These are phyloP conservation scores for Noccaea caerulescens DNA, from an alignment of 345 rosid species.

Conservation along the genomic window DNA sequence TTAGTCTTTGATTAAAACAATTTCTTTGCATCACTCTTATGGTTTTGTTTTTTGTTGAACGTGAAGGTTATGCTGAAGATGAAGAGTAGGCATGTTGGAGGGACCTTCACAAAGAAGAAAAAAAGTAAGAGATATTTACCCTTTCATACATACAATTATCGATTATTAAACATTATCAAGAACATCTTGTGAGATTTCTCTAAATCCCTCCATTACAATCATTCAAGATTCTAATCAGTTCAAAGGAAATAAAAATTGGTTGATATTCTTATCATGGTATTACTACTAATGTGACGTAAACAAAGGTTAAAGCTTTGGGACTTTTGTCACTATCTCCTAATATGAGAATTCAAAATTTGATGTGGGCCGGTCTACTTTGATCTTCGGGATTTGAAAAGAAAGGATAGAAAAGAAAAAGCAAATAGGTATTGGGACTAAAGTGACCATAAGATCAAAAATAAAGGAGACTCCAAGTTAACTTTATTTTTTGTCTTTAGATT, in stretches of 20 bases:
- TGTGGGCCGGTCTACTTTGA: conserved; percentile 60
- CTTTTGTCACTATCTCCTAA: conserved; percentile 15
- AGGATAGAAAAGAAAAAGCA: conserved; percentile 47
- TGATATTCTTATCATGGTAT: conserved; percentile 18
- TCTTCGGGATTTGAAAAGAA: conserved; percentile 89
- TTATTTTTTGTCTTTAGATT: neutral
- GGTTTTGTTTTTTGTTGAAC: conserved; percentile 13
- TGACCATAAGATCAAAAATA: conserved; percentile 28
- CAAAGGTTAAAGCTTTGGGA: conserved; percentile 20
- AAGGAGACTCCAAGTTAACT: conserved; percentile 25
- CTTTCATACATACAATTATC: conserved; percentile 37
- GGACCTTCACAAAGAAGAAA: conserved; percentile 97
- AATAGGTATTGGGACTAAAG: conserved; percentile 38
- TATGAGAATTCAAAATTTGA: conserved; percentile 38
- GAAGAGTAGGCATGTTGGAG: conserved; percentile 96
- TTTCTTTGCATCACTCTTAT: conserved; percentile 26
- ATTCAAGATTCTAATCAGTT: conserved; percentile 7
- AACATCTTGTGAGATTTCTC: neutral
- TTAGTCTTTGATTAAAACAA: conserved; percentile 29
- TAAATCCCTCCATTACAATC: neutral
- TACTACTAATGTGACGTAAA: conserved; percentile 26
- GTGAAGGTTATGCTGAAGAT: conserved; percentile 91
- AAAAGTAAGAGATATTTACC: conserved; percentile 67
- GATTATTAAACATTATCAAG: neutral
- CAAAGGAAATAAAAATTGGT: neutral